Evolutionary conservation across 495 filamentous ascomycete genomes (phyloP).

Genomic region (Venustampulla echinocandica): DNA sequence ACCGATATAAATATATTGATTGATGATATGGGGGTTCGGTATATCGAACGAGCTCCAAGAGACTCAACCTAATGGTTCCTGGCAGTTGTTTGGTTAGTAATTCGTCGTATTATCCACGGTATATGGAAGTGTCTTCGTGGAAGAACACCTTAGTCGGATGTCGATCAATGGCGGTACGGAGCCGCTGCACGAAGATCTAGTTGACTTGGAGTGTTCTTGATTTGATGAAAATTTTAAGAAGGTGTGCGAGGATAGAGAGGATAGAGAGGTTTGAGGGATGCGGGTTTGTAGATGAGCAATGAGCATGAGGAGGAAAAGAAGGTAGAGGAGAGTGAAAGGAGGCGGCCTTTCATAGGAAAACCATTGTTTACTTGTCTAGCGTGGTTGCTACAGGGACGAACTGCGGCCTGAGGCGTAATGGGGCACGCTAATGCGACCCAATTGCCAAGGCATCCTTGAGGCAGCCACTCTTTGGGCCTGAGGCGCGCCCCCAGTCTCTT

Average conservation of each 20-base stretch:
- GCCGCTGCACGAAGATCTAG: conserved; percentile 39
- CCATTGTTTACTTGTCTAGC: conserved; percentile 10
- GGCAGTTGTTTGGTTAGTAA: conserved; percentile 46
- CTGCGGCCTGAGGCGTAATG: not conserved
- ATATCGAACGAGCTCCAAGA: conserved; percentile 51
- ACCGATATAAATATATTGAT: conserved; percentile 43
- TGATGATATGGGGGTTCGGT: conserved; percentile 34
- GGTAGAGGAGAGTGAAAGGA: conserved; percentile 4
- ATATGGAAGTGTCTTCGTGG: conserved; percentile 35
- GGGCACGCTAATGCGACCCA: no score
- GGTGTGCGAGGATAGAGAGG: conserved; percentile 5
- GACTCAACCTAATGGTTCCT: conserved; percentile 59
- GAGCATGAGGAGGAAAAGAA: conserved; percentile 17
- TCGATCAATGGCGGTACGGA: conserved; percentile 23
- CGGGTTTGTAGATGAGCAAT: conserved; percentile 20
- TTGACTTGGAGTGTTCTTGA: conserved; percentile 28
- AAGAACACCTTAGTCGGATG: conserved; percentile 22
- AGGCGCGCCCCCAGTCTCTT: no score
- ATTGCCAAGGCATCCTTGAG: no score
- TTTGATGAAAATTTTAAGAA: conserved; percentile 26
- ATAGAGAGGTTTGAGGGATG: conserved; percentile 24
- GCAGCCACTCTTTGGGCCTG: no score
- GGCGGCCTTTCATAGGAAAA: conserved; percentile 6
- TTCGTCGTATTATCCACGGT: conserved; percentile 36
- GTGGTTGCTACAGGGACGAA: conserved; percentile 8